Conservation (phyloP, 2,329 filamentous ascomycete species). For the Xylariomycetidae sp. region DNA sequence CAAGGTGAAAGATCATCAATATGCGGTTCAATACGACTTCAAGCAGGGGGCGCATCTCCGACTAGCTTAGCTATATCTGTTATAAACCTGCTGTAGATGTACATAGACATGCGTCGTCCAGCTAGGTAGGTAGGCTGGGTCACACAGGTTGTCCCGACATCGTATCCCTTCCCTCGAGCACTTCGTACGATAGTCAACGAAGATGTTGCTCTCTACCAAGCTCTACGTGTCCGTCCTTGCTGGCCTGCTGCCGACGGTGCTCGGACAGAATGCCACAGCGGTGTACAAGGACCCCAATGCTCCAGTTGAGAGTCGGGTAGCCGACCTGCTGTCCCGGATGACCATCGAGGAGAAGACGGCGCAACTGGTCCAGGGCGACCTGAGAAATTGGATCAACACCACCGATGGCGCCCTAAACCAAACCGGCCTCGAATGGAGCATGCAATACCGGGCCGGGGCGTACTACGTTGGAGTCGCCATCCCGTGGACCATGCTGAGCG, state of each 20-base stretch:
- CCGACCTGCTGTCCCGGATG: slow-evolving; percentile 68
- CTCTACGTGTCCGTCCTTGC: slow-evolving; percentile 12
- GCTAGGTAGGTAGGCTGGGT: too few relatives aligned
- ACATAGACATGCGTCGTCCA: too few relatives aligned
- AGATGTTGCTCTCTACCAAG: slow-evolving; percentile 16
- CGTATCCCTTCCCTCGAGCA: not conserved
- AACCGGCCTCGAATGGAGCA: slow-evolving; percentile 62
- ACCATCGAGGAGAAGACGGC: slow-evolving; percentile 69
- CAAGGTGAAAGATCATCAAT: slow-evolving; percentile 2
- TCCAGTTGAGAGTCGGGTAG: slow-evolving; percentile 58
- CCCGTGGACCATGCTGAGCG: slow-evolving; percentile 56
- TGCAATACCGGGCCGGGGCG: slow-evolving; percentile 60
- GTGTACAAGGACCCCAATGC: slow-evolving; percentile 62
- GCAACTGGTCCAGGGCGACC: slow-evolving; percentile 65
- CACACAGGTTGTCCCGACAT: too few relatives aligned
- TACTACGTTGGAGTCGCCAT: slow-evolving; percentile 70
- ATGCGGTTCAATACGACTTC: slow-evolving; percentile 10
- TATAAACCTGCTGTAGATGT: too few relatives aligned
- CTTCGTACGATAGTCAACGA: slow-evolving; percentile 1
- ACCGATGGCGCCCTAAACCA: slow-evolving; percentile 63
- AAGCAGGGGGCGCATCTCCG: too few relatives aligned
- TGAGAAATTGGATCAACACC: slow-evolving; percentile 70
- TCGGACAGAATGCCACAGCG: slow-evolving; percentile 18
- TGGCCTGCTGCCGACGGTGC: slow-evolving; percentile 9
- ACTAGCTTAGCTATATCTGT: too few relatives aligned